A percentile compares a stretch with the other conserved stretches of the same genome.
phyloP scores from a whole-genome alignment of 371 early-diverging fungal species.

The Rhizopus stolonifer region DNA sequence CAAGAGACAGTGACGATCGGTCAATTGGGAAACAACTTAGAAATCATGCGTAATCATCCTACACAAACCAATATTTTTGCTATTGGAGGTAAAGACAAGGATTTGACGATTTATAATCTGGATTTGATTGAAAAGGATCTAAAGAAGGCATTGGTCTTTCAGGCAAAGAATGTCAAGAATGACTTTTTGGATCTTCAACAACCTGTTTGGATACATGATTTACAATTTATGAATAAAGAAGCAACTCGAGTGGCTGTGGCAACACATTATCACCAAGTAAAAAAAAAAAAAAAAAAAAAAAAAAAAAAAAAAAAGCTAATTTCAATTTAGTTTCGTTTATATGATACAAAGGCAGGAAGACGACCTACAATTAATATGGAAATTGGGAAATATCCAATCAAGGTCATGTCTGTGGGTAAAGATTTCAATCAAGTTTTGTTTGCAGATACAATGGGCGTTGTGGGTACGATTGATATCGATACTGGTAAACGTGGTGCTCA shows the following conservation, averaged over 20 bases:
- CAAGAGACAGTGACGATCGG: conserved; percentile 15
- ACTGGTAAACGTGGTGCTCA: conserved; percentile 55
- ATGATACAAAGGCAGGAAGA: conserved; percentile 70
- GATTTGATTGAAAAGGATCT: conserved; percentile 24
- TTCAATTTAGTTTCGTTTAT: conserved; percentile 76
- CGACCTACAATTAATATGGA: conserved; percentile 69
- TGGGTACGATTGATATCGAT: conserved; percentile 67
- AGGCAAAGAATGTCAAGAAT: conserved; percentile 70
- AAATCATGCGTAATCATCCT: conserved; percentile 68
- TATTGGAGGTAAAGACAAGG: conserved; percentile 84
- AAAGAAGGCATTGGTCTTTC: conserved; percentile 47
- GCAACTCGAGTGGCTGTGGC: conserved; percentile 58
- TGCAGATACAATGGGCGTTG: conserved; percentile 75
- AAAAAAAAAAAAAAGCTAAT: not conserved
- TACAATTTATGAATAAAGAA: conserved; percentile 66
- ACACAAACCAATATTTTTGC: conserved; percentile 69
- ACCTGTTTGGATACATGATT: conserved; percentile 86
- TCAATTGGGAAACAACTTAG: conserved; percentile 25
- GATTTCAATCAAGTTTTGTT: conserved; percentile 63
- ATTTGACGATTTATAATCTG: conserved; percentile 78
- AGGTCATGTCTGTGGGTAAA: conserved; percentile 44
- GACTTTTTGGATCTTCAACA: conserved; percentile 81
- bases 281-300: not conserved
- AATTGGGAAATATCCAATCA: conserved; percentile 71
- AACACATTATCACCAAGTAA: conserved; percentile 76